Evolutionary conservation across 2,329 filamentous ascomycete genomes (phyloP), one percentile per base, ranked within the genome.

Genomic region (Penicillium hordei): DNA sequence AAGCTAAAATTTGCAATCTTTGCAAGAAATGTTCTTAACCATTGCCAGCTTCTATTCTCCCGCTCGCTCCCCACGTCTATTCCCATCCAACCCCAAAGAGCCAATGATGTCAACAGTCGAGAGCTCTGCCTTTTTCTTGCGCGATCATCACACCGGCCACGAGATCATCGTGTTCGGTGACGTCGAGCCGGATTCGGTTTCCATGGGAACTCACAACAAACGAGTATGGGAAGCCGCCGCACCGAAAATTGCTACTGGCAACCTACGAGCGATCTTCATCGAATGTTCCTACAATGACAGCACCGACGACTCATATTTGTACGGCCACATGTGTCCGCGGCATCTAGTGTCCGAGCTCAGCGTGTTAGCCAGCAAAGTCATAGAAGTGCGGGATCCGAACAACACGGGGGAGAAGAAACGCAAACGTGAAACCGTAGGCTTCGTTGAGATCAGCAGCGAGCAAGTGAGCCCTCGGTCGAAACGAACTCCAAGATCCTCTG

Each of bases 141-240:
- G 91, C 38, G 89, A 94, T 59, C 80, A 88, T 34, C 72, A 78
- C 0, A 89, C 86, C 0, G 83, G 85, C 1, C 83, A 83, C 33
- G 93, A 99, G 75, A 85, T 97, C 3, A 84, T 99, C 59, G 90
- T 99, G 48, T 97, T 97, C 71, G 94, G 94, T 19, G 94, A 99
- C 65, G 90, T 97, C 38, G 94, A 99, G 70, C 92, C 94, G 0
- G 94, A 99, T 74, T 88, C 86, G 9, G 76, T 97, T 27, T 95
- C 91, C 0, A 76, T 93, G 2, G 88, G 85, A 1, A 92, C 93
- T 1, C 86, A 93, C 25, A 97, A 94, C 64, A 78, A 83, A n/a
- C 80, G 81, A 15, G 86, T 99, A 15, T 99, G 94, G 94, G 83
- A 86, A 63, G 90, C 94, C 68, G 93, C 93, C 0, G 93, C 93